Base-by-base conservation (phyloP, 2,329 filamentous ascomycete species). In the Aspergillus sp. region DNA sequence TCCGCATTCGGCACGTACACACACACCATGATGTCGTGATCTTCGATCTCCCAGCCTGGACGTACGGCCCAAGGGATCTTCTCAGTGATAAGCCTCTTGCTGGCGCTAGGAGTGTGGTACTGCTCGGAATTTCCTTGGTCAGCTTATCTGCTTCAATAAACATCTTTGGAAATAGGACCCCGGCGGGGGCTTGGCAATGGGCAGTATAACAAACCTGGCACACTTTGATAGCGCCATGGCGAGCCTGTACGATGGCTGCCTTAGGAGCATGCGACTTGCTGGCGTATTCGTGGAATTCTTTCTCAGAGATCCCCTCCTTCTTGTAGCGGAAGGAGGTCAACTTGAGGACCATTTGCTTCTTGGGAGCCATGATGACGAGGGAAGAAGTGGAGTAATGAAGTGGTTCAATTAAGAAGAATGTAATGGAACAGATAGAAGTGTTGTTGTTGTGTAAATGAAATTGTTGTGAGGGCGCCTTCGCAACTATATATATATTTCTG, bases 341-440 rank as follows among this genome's bases (percentile, higher is more conserved):
- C 19, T 54, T 54, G n/a, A 54, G 19, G 11, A 54, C 52, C 19
- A n/a, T 54, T 36, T 54, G 36, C 39, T 54, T 54, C 38, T 54
- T 8, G 36, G 36, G 52, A 10, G 52, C 32, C 52, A 54, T 54
- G 32, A 15, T n/a, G 21, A 36, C 5, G 30, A 36, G 30, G 30
- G 11, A 5, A 11, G 30, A 36, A 36, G 10, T 36, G 5, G 30
- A 36, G 5, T 5, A 36, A 11, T 36, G 5, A 13, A 36, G 10
- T 36, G 10, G 10, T 36, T 13, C 5, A 11, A 5, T 0, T 36
- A 5, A 2, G 30, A 1, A 5, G 10, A 36, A 36, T 36, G 11
- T 36, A 36, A 11, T 36, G 11, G 5, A 13, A 36, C 2, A 36
- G 30, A 13, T 5, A 36, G 30, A 36, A 36, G 11, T 36, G 11